phyloP scores from a whole-genome alignment of 2,329 filamentous ascomycete species.

The Purpureocillium lavendulum region DNA sequence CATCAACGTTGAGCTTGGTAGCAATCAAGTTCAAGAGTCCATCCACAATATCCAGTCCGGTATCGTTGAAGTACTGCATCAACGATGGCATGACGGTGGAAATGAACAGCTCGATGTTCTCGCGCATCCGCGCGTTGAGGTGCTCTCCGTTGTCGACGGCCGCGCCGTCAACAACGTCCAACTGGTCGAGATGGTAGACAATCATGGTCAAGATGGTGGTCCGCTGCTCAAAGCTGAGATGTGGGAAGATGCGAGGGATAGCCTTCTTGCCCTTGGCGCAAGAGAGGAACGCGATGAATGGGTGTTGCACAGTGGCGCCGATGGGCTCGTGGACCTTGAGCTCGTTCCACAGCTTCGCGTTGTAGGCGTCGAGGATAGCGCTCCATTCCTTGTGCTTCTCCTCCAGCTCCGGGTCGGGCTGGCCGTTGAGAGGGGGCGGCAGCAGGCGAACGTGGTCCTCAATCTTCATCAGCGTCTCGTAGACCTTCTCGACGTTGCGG shows the following conservation, averaged over 20 bases:
- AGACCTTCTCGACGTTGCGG: conserved; percentile 81
- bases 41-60: conserved; percentile 82
- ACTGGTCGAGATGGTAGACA: conserved; percentile 80
- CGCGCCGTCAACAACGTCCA: conserved; percentile 81
- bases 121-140: conserved; percentile 69
- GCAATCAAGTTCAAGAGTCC: conserved; percentile 82
- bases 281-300: conserved; percentile 92
- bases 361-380: conserved; percentile 52
- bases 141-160: conserved; percentile 64
- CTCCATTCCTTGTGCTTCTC: conserved; percentile 71
- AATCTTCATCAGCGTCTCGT: conserved; percentile 81
- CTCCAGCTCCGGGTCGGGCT: conserved; percentile 54
- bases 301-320: conserved; percentile 67
- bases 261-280: conserved; percentile 95
- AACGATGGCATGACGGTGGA: conserved; percentile 82
- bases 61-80: conserved; percentile 84
- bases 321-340: conserved; percentile 93
- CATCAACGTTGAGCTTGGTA: conserved; percentile 72
- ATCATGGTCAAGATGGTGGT: conserved; percentile 96
- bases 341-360: conserved; percentile 72
- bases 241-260: conserved; percentile 88
- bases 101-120: conserved; percentile 88
- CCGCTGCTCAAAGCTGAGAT: conserved; percentile 85
- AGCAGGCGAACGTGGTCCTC: conserved; percentile 85
- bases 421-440: conserved; percentile 52